Evolutionary conservation across 345 rosid species (phyloP), one percentile per base, ranked within the genome.

Genomic region (Dovyalis caffra): DNA sequence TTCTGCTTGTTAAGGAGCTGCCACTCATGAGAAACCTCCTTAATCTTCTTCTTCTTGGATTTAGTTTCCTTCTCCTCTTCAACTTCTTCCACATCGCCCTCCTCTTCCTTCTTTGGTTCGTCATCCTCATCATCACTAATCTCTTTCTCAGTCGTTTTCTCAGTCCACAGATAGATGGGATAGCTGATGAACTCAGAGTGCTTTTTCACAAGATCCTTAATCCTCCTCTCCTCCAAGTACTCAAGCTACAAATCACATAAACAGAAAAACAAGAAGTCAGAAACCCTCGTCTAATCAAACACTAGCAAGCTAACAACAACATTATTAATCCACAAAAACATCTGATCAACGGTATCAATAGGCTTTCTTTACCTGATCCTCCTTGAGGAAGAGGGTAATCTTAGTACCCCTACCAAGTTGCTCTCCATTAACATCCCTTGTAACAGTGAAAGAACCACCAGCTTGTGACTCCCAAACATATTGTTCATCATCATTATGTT

Each of bases 401-500:
- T 90, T 91, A 38, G 98, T 89, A n/a, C 98, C 98, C 81, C 98
- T 88, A 26, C 98, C 97, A 2, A 93, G 95, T 0, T 82, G 88
- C 70, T 93, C 98, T 5, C 97, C 98, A 47, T 74, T 74, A 0
- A 81, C 86, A 69, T 93, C 98, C 70, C 91, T 87, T 0, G 97
- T 91, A 5, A 91, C 89, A 14, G 97, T 93, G 80, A 93, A 93
- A 45, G 98, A 91, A 23, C 97, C 97, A 74, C 98, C 98, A 20
- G 97, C 98, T 77, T 93, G 98, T n/a, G 98, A 93, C 78, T 93
- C 94, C 98, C 97, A 93, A 1, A 90, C 73, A 64, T 93, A 93
- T 61, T 93, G 97, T 66, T 91, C 95, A 25, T 93, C 98, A 5
- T 93, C 93, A 40, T 91, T 91, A 78, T 93, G 97, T 77, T 90